These are phyloP conservation scores for Eremochloa ophiuroides DNA, from an alignment of 176 grass and related monocot genomes.

Conservation along the genomic window DNA sequence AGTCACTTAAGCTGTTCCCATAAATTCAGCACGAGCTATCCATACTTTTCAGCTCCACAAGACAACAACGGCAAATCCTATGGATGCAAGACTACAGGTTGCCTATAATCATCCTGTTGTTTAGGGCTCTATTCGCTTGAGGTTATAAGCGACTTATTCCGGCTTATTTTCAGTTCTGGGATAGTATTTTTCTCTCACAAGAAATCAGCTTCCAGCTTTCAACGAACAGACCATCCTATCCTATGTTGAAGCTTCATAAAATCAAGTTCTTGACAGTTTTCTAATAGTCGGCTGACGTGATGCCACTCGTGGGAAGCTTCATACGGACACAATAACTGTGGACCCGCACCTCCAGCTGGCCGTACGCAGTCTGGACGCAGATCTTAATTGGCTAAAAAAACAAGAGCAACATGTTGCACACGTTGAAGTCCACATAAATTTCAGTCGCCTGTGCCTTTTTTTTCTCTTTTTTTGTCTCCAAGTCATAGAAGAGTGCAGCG, in stretches of 20 bases:
- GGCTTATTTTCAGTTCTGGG: no score
- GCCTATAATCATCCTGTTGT: not conserved
- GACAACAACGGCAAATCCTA: not conserved
- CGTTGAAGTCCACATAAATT: slow-evolving; percentile 64
- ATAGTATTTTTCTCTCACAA: no score
- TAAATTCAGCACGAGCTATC: not conserved
- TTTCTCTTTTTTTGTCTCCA: slow-evolving; percentile 31
- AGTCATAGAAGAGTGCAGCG: slow-evolving; percentile 50
- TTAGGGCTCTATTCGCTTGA: no score
- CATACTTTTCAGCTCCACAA: not conserved
- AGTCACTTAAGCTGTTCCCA: not conserved
- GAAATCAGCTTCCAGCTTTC: no score
- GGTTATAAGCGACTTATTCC: no score
- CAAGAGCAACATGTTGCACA: slow-evolving; percentile 59
- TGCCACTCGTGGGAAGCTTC: slow-evolving; percentile 32
- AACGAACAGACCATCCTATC: no score
- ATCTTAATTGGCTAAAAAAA: slow-evolving; percentile 25
- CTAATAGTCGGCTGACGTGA: slow-evolving; percentile 9
- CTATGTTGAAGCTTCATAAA: slow-evolving; percentile 20
- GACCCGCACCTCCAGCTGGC: slow-evolving; percentile 6
- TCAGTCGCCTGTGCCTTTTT: slow-evolving; percentile 11
- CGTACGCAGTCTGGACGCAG: slow-evolving; percentile 25
- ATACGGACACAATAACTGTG: slow-evolving; percentile 14
- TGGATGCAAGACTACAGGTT: not conserved
- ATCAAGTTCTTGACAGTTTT: slow-evolving; percentile 6